Percentiles rank a stretch among this genome's conserved stretches.
Conservation (phyloP, 2,329 filamentous ascomycete genomes). For the Cercospora canescens region DNA sequence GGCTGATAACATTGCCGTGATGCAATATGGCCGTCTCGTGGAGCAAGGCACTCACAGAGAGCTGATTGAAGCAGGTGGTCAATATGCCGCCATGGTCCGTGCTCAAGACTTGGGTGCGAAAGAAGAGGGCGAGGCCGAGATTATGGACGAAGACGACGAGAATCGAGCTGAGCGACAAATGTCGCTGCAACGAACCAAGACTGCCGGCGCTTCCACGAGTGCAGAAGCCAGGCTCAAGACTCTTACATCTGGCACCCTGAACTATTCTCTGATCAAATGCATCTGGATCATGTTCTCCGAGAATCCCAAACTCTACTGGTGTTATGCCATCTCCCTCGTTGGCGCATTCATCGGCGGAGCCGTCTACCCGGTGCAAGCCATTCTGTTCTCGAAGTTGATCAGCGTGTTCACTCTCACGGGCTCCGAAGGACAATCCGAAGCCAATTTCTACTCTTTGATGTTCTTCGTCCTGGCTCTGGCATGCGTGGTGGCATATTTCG, state of each 20-base stretch:
- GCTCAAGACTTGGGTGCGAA: slow-evolving; percentile 48
- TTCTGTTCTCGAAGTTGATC: slow-evolving; percentile 53
- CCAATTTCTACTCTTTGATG: slow-evolving; percentile 57
- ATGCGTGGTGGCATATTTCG: slow-evolving; percentile 46
- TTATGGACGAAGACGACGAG: slow-evolving; percentile 29
- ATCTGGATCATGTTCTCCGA: slow-evolving; percentile 40
- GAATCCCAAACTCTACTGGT: slow-evolving; percentile 39
- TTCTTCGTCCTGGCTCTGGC: slow-evolving; percentile 56
- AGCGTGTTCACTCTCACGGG: slow-evolving; percentile 45
- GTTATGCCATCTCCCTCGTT: slow-evolving; percentile 38
- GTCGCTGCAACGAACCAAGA: slow-evolving; percentile 27
- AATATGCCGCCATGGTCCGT: slow-evolving; percentile 46
- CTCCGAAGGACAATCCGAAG: slow-evolving; percentile 39
- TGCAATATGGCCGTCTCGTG: slow-evolving; percentile 44
- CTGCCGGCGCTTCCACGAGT: slow-evolving; percentile 32
- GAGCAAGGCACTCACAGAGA: slow-evolving; percentile 47
- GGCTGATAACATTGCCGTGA: slow-evolving; percentile 50
- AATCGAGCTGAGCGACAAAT: slow-evolving; percentile 33
- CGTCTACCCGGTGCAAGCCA: slow-evolving; percentile 50
- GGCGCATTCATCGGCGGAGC: slow-evolving; percentile 41
- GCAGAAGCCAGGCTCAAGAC: slow-evolving; percentile 34
- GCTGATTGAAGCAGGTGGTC: slow-evolving; percentile 40
- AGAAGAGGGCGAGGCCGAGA: slow-evolving; percentile 21
- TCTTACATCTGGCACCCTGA: slow-evolving; percentile 30
- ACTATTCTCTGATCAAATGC: slow-evolving; percentile 38